These are phyloP conservation scores for Spergularia marina DNA, from an alignment of 148 eudicot genomes.

Conservation along the genomic window DNA sequence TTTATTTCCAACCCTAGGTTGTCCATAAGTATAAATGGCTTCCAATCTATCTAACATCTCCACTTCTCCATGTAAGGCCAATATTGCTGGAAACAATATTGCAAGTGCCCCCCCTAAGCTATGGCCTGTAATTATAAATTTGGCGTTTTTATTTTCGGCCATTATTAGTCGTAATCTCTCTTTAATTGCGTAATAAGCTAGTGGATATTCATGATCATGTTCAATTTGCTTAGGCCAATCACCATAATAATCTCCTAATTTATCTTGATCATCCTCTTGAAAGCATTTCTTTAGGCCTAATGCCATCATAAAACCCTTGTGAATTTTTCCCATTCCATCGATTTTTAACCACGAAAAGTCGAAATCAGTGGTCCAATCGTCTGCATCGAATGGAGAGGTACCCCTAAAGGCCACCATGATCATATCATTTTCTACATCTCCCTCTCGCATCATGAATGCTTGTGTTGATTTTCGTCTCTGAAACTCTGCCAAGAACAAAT, in stretches of 20 bases:
- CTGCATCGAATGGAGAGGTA: constrained; percentile 53
- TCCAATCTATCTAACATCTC: constrained; percentile 39
- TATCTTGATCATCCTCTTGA: constrained; percentile 6
- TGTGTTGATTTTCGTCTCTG: constrained; percentile 45
- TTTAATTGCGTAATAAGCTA: constrained; percentile 56
- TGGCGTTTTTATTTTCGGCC: constrained; percentile 25
- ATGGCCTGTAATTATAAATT: constrained; percentile 68
- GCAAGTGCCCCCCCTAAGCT: constrained; percentile 87
- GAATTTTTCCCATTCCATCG: constrained; percentile 49
- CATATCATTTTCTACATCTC: constrained; percentile 26
- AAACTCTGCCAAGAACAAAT: constrained; percentile 45
- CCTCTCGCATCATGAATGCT: constrained; percentile 47
- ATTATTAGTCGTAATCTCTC: constrained; percentile 36
- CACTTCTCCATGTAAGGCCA: constrained; percentile 48
- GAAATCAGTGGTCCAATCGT: constrained; percentile 66
- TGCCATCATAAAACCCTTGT: constrained; percentile 69
- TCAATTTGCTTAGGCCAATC: constrained; percentile 36
- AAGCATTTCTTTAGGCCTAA: constrained; percentile 48
- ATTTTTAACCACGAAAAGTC: constrained; percentile 62
- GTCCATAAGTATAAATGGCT: constrained; percentile 71
- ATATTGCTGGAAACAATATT: constrained; percentile 53
- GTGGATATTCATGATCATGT: constrained; percentile 14
- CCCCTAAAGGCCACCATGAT: constrained; percentile 67
- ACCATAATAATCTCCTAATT: constrained; percentile 23
- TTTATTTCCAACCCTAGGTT: constrained; percentile 75